phyloP scores from a whole-genome alignment of 768 basidiomycete species.

The Botryobasidium botryosum region DNA sequence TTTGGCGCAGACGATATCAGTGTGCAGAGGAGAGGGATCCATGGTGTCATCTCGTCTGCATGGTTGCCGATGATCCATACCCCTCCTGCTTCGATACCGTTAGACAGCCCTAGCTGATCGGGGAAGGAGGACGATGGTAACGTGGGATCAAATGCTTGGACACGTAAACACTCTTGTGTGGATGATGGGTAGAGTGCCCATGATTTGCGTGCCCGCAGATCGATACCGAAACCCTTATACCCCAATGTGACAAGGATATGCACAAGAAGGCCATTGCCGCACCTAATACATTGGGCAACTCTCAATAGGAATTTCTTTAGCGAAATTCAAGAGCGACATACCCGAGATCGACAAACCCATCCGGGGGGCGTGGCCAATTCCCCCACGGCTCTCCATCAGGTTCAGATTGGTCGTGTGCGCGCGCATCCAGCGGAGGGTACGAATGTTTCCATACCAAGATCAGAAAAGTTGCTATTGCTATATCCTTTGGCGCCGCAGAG shows the following conservation, averaged over 20 bases:
- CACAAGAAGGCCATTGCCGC: conserved; percentile 84
- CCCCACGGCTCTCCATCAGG: conserved; percentile 38
- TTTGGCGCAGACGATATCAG: conserved; percentile 34
- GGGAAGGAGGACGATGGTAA: conserved; percentile 13
- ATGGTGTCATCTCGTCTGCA: conserved; percentile 91
- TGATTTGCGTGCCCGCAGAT: conserved; percentile 68
- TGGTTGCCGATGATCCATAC: conserved; percentile 87
- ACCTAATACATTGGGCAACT: conserved; percentile 27
- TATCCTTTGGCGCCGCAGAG: conserved; percentile 42
- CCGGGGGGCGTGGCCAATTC: conserved; percentile 59
- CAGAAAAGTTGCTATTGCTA: conserved; percentile 85
- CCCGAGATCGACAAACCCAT: conserved; percentile 84
- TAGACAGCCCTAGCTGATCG: conserved; percentile 19
- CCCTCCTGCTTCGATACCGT: conserved; percentile 16
- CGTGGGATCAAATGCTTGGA: conserved; percentile 56
- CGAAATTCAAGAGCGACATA: conserved; percentile 21
- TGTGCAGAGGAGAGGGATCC: conserved; percentile 72
- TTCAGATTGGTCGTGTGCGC: conserved; percentile 9
- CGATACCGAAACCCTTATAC: conserved; percentile 69
- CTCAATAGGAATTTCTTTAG: background rate
- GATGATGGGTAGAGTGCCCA: conserved; percentile 60
- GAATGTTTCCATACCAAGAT: conserved; percentile 81
- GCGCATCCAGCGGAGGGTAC: conserved; percentile 22
- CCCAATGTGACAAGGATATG: conserved; percentile 77
- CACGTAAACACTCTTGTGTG: conserved; percentile 44